These are phyloP conservation scores for Lactarius indigo DNA, from an alignment of 768 basidiomycete genomes.

Conservation along the genomic window DNA sequence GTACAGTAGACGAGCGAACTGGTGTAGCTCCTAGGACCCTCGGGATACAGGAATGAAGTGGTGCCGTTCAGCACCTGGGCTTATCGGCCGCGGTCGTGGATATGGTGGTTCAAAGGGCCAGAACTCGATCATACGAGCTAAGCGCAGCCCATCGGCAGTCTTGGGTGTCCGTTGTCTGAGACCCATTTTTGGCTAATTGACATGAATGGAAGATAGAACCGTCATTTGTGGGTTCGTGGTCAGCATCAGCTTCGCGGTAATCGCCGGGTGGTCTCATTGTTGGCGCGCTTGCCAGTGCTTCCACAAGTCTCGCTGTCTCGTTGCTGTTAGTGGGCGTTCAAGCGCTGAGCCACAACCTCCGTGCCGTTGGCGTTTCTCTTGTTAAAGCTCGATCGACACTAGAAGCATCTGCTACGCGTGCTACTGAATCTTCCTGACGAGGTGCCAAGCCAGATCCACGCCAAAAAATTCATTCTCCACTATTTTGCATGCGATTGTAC, in stretches of 20 bases:
- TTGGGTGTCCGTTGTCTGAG: neutral
- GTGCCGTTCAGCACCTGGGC: neutral
- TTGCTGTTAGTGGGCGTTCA: no score
- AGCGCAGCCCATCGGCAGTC: neutral
- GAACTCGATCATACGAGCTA: neutral
- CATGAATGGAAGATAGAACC: neutral
- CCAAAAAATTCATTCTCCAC: no score
- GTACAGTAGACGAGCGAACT: neutral
- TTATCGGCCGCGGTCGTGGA: neutral
- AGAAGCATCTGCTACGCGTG: neutral
- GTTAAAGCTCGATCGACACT: neutral
- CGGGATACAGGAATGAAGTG: neutral
- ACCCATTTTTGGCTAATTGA: neutral
- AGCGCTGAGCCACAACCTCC: neutral
- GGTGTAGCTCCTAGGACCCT: neutral
- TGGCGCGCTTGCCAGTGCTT: neutral
- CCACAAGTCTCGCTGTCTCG: neutral
- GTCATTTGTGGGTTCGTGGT: neutral
- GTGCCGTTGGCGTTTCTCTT: neutral
- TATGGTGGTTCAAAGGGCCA: neutral
- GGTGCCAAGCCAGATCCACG: no score
- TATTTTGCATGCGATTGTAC: neutral
- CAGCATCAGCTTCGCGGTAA: neutral
- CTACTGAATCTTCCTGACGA: neutral
- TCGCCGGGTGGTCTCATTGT: neutral